Conservation (phyloP, 139 green algal species). For the Picochlorum sp. region DNA sequence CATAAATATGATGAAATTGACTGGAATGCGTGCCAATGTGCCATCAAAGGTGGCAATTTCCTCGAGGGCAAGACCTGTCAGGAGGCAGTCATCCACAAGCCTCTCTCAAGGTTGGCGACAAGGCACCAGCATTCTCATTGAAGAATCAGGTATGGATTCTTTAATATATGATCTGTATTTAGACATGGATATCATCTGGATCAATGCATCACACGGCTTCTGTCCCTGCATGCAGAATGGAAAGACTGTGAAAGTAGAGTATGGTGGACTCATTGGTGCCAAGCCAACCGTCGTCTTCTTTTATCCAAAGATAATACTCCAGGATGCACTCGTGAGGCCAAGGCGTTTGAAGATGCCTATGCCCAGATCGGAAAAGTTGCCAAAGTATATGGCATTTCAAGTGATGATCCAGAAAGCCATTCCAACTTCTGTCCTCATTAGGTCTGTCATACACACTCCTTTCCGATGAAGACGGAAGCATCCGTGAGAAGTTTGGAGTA, state of each 20-base stretch:
- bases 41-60: not conserved
- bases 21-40: no score
- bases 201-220: not conserved
- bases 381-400: slow-evolving; percentile 11
- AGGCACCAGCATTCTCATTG: slow-evolving; percentile 12
- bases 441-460: slow-evolving; percentile 7
- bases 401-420: slow-evolving; percentile 5
- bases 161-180: no score
- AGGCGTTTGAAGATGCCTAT: slow-evolving; percentile 6
- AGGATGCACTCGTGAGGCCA: slow-evolving; percentile 7
- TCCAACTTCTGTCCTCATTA: slow-evolving; percentile 7
- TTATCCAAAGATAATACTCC: slow-evolving; percentile 14
- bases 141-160: slow-evolving; percentile 2
- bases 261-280: not conserved
- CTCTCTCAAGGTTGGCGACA: slow-evolving; percentile 1
- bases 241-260: not conserved
- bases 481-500: slow-evolving; percentile 8
- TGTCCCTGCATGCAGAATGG: not conserved
- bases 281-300: slow-evolving; percentile 7
- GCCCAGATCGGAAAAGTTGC: not conserved
- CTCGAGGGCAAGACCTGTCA: not conserved
- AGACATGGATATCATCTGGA: not conserved
- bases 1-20: no score
- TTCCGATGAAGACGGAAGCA: slow-evolving; percentile 1
- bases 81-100: not conserved